Evolutionary conservation across 23 red algal genomes (phyloP).

Genomic region (Cyanidioschyzon merolae): DNA sequence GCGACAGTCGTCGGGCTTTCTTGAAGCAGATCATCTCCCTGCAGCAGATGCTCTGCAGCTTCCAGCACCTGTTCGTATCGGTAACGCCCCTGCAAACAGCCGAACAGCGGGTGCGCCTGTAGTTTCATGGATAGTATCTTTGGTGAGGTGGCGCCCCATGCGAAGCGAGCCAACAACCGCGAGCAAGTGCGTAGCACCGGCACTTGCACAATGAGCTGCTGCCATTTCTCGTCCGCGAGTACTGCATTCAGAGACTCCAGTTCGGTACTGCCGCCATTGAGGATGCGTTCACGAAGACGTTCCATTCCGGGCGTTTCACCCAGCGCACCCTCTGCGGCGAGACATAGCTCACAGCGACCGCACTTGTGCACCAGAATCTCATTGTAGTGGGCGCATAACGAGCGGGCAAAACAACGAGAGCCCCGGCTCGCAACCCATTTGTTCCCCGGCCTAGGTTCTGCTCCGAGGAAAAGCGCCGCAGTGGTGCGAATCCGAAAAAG

Average conservation of each 20-base stretch:
- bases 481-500: neutral
- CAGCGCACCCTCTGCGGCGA: neutral
- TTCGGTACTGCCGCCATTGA: neutral
- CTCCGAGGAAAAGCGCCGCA: neutral
- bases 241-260: neutral
- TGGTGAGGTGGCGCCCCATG: neutral
- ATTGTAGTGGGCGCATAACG: neutral
- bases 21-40: no score
- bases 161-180: neutral
- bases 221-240: neutral
- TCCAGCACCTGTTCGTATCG: neutral
- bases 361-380: neutral
- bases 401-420: neutral
- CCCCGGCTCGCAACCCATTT: neutral
- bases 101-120: neutral
- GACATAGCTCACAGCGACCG: neutral
- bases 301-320: neutral
- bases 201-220: neutral
- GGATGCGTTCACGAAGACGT: neutral
- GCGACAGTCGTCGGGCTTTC: no score
- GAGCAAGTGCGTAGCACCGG: neutral
- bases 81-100: neutral
- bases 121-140: neutral
- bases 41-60: neutral
- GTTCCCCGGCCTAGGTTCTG: neutral